Evolutionary conservation across 2,329 filamentous ascomycete species (phyloP).

Genomic region (Phyllosticta capitalensis): DNA sequence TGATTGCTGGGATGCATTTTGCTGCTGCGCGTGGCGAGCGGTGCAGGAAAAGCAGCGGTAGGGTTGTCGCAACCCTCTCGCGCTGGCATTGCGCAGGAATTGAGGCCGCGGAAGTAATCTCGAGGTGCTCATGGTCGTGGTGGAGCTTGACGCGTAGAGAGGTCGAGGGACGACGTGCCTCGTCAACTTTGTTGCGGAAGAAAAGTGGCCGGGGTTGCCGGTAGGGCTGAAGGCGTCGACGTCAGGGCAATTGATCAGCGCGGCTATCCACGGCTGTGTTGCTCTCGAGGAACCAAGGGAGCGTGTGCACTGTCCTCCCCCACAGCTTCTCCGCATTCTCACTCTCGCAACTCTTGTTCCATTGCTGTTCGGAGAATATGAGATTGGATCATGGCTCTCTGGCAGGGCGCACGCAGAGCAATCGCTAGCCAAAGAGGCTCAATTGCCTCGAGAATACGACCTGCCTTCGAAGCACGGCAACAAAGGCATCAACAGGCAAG

Average conservation of each 20-base stretch:
- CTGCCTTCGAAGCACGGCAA: not conserved
- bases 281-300: conserved; percentile 5
- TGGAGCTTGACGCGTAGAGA: conserved; percentile 1
- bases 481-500: not conserved
- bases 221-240: conserved; percentile 18
- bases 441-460: conserved; percentile 14
- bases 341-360: conserved; percentile 1
- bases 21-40: conserved; percentile 28
- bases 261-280: conserved; percentile 15
- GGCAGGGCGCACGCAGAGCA: conserved; percentile 19
- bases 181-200: conserved; percentile 5
- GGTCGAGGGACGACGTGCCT: conserved; percentile 1
- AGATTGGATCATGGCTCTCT: conserved; percentile 26
- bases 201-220: not conserved
- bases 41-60: conserved; percentile 46
- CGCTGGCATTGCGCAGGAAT: conserved; percentile 17
- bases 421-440: not conserved
- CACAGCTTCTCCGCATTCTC: conserved; percentile 14
- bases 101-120: conserved; percentile 21
- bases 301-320: conserved; percentile 17
- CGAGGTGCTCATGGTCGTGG: conserved; percentile 16
- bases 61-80: conserved; percentile 16
- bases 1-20: conserved; percentile 27
- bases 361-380: conserved; percentile 16
- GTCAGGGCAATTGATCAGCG: conserved; percentile 18